phyloP scores from a whole-genome alignment of 768 basidiomycete species.

The Paxillus involutus region DNA sequence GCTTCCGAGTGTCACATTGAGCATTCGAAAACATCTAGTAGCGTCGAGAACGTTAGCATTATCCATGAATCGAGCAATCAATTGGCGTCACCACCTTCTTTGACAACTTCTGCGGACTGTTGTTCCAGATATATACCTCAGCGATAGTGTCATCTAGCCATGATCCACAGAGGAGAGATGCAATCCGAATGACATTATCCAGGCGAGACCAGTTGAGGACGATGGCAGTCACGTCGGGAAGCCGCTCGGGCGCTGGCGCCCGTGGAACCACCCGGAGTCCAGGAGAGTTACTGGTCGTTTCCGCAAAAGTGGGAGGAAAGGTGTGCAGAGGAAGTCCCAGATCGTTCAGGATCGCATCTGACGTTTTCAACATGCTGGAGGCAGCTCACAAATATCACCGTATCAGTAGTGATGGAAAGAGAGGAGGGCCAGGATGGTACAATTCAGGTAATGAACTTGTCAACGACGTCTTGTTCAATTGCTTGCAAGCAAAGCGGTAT shows the following conservation, averaged over 20 bases:
- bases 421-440: too few species aligned
- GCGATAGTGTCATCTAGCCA: slow-evolving; percentile 46
- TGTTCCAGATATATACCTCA: slow-evolving; percentile 63
- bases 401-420: too few species aligned
- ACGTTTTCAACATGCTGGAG: neutral
- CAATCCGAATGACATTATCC: slow-evolving; percentile 57
- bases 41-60: neutral
- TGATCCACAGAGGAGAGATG: slow-evolving; percentile 48
- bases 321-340: slow-evolving; percentile 13
- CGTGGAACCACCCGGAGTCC: slow-evolving; percentile 15
- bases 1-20: slow-evolving; percentile 41
- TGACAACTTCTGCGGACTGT: slow-evolving; percentile 44
- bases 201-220: slow-evolving; percentile 70
- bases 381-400: too few species aligned
- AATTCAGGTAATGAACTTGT: too few species aligned
- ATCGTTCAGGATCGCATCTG: slow-evolving; percentile 10
- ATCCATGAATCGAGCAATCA: neutral
- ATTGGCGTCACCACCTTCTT: slow-evolving; percentile 38
- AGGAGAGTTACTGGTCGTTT: neutral
- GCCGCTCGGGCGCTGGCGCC: neutral
- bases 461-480: too few species aligned
- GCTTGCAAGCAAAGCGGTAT: too few species aligned
- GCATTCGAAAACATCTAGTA: slow-evolving; percentile 42
- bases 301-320: slow-evolving; percentile 19
- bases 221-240: slow-evolving; percentile 53